Percentiles rank a stretch among this genome's conserved stretches.
Conservation (phyloP, 1,139 yeast species). For the Candida tropicalis region DNA sequence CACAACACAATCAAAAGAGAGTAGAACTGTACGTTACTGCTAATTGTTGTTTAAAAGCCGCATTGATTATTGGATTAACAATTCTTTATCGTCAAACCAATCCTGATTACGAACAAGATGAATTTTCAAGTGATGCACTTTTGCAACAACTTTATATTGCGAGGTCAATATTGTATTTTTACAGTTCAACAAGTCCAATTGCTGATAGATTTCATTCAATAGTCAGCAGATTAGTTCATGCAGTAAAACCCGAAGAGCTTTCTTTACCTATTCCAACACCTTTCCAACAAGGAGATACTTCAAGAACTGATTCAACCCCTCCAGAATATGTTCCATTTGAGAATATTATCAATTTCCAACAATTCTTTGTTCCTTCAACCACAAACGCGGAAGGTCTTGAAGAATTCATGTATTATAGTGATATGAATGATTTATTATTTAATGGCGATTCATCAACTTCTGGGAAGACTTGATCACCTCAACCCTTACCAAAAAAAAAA, state of each 20-base stretch:
- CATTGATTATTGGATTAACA: conserved; percentile 17
- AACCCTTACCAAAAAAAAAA: too few relatives aligned
- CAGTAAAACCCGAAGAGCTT: conserved; percentile 11
- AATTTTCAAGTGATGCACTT: conserved; percentile 9
- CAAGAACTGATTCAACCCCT: conserved; percentile 1
- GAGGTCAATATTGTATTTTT: conserved; percentile 16
- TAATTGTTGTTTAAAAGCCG: conserved; percentile 19
- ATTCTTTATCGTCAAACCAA: conserved; percentile 15
- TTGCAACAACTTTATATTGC: conserved; percentile 17
- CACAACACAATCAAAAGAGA: conserved; percentile 14
- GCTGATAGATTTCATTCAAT: conserved; percentile 15
- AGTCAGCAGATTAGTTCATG: conserved; percentile 14
- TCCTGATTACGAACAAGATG: conserved; percentile 13
- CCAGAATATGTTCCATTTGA: conserved; percentile 13
- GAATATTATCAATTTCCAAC: conserved; percentile 23
- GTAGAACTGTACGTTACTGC: conserved; percentile 18
- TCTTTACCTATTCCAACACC: conserved; percentile 7
- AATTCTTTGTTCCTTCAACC: conserved; percentile 22
- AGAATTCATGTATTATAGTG: conserved; percentile 23
- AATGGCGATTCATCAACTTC: conserved; percentile 15
- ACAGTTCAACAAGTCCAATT: conserved; percentile 14
- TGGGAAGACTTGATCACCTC: too few relatives aligned
- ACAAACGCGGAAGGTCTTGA: conserved; percentile 17
- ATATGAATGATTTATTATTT: conserved; percentile 25
- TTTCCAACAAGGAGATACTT: conserved; percentile 2